phyloP scores from a whole-genome alignment of 371 early-diverging fungal genomes.

The Batkoa obscura region DNA sequence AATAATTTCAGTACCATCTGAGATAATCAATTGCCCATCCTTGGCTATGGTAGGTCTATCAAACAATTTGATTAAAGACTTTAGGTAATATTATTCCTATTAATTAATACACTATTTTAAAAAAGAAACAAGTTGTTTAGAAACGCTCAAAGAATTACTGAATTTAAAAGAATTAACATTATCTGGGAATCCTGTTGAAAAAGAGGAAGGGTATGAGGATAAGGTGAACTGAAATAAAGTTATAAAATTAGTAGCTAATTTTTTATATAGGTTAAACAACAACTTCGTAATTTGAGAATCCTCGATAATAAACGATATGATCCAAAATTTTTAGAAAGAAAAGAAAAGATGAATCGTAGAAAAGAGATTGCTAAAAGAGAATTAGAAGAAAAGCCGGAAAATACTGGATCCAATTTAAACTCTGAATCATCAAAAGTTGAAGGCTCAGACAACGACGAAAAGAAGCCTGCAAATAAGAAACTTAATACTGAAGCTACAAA shows the following conservation, averaged over 20 bases:
- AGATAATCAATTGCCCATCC: slow-evolving; percentile 24
- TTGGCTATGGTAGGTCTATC: slow-evolving; percentile 58
- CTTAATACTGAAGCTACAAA: too few relatives aligned
- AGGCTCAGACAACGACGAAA: too few relatives aligned
- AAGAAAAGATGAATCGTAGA: too few relatives aligned
- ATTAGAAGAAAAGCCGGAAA: too few relatives aligned
- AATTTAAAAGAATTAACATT: slow-evolving; percentile 49
- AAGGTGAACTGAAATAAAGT: slow-evolving; percentile 18
- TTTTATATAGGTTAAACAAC: background rate
- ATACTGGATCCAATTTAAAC: too few relatives aligned
- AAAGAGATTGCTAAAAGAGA: too few relatives aligned
- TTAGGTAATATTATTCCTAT: slow-evolving; percentile 17
- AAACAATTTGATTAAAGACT: slow-evolving; percentile 36
- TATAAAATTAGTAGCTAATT: background rate
- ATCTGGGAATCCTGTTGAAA: slow-evolving; percentile 58
- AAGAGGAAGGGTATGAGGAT: slow-evolving; percentile 36
- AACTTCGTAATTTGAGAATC: slow-evolving; percentile 44
- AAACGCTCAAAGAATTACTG: slow-evolving; percentile 32
- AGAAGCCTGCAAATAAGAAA: too few relatives aligned
- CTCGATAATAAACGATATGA: slow-evolving; percentile 73
- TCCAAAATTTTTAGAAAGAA: slow-evolving; percentile 45
- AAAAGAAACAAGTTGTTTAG: slow-evolving; percentile 22
- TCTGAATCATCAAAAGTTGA: too few relatives aligned
- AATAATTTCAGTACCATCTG: slow-evolving; percentile 38
- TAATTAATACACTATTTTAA: background rate